A percentile compares a stretch with the other conserved stretches of the same genome.
Evolutionary conservation across 2,329 filamentous ascomycete species (phyloP).

Genomic region (Helminthosporium solani): DNA sequence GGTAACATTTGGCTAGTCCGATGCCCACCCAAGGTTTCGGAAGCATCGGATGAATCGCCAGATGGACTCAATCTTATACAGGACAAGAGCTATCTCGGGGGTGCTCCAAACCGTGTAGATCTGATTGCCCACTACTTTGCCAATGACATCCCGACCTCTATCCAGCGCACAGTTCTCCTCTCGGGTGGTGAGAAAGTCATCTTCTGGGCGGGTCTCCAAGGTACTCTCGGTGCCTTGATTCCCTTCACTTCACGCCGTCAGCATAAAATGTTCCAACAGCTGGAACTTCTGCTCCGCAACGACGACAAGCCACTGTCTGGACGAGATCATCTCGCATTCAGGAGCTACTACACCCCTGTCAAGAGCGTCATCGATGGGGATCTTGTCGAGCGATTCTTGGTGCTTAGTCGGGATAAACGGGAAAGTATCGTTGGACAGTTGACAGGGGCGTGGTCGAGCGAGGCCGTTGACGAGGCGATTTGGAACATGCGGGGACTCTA

Average conservation of each 20-base stretch:
- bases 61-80: conserved; percentile 89
- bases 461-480: conserved; percentile 93
- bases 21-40: conserved; percentile 79
- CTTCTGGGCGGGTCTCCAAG: conserved; percentile 91
- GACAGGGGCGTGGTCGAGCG: conserved; percentile 74
- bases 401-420: conserved; percentile 85
- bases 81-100: conserved; percentile 85
- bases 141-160: conserved; percentile 87
- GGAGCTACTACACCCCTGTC: conserved; percentile 92
- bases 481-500: conserved; percentile 41
- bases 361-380: conserved; percentile 98
- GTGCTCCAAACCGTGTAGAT: conserved; percentile 79
- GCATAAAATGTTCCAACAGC: conserved; percentile 93
- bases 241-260: conserved; percentile 91
- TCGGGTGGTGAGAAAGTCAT: conserved; percentile 89
- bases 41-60: conserved; percentile 88
- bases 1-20: conserved; percentile 94
- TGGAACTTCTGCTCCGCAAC: conserved; percentile 82
- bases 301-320: conserved; percentile 80
- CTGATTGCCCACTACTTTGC: conserved; percentile 87
- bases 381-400: conserved; percentile 85
- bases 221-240: conserved; percentile 88
- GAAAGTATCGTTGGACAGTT: conserved; percentile 91
- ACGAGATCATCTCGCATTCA: conserved; percentile 91
- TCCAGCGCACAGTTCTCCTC: conserved; percentile 85